Base-by-base conservation (phyloP, 2,329 filamentous ascomycete genomes). In the Xylariaceae sp. region DNA sequence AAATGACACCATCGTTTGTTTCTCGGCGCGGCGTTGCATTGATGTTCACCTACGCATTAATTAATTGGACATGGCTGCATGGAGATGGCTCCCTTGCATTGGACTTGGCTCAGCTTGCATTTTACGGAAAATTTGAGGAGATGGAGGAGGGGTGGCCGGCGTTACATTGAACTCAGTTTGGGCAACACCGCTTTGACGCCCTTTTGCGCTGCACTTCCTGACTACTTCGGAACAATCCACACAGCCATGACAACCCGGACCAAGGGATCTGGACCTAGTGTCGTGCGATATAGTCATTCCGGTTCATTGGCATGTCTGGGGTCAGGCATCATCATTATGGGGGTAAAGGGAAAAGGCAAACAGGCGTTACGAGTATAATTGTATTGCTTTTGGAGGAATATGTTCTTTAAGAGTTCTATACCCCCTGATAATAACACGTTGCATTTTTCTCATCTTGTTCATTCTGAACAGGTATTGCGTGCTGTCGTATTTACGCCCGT, bases 1-100 rank as follows among this genome's bases (percentile, higher is more conserved):
- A 17, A 27, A 18, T 27, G 32, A 32, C 35, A 34, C 30, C 28
- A 29, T 30, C 21, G 21, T 31, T 37, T 5, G n/a, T 16, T 16
- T 35, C 15, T 35, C 33, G 27, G 36, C 13, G 38, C 36, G 42
- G 24, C 39, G 42, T 29, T 34, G 27, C 35, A 32, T 21, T 24
- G 11, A 41, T 39, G 36, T 38, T 40, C 37, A 47, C 42, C 40
- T 45, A 42, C 39, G 45, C 42, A 43, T 47, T 47, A 38, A 47
- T 47, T 47, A 47, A 47, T 47, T 47, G 45, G 34, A 47, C 45
- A 47, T 47, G 37, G 36, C 35, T 46, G 43, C 40, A 46, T 46
- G 43, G 37, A 32, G 36, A 40, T 29, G 34, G 3, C 26, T 28
- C 16, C 15, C 43, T 45, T 45, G 33, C 29, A 37, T 40, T 21